Conservation (phyloP, 2,329 filamentous ascomycete species). For the Stachybotrys chartarum region DNA sequence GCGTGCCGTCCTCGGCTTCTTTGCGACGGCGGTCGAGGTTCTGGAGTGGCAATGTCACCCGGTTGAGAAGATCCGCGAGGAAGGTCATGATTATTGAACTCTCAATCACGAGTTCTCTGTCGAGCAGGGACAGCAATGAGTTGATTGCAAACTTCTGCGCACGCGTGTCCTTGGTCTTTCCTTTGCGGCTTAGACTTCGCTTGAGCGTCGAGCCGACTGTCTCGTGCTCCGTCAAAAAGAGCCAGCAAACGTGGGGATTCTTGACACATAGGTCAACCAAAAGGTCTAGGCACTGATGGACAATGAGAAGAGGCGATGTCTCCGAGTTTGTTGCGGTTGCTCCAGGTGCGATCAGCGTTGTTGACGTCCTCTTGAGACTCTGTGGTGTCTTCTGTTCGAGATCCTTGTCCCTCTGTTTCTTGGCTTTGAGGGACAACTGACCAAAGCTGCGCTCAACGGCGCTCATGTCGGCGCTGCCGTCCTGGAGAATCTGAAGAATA, state of each 20-base stretch:
- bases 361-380: constrained; percentile 66
- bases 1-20: constrained; percentile 51
- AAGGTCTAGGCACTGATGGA: constrained; percentile 87
- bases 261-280: constrained; percentile 77
- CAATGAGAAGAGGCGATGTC: constrained; percentile 87
- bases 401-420: constrained; percentile 63
- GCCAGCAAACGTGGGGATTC: constrained; percentile 79
- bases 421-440: constrained; percentile 84
- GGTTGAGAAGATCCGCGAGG: constrained; percentile 77
- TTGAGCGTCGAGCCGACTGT: constrained; percentile 66
- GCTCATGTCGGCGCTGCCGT: constrained; percentile 86
- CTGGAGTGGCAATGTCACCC: constrained; percentile 80
- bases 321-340: constrained; percentile 61
- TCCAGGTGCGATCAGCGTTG: constrained; percentile 42
- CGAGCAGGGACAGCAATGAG: constrained; percentile 76
- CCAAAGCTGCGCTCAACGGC: constrained; percentile 95
- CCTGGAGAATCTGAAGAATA: constrained; percentile 86
- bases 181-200: constrained; percentile 70
- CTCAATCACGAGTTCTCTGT: constrained; percentile 93
- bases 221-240: constrained; percentile 95
- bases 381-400: constrained; percentile 69
- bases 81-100: constrained; percentile 96
- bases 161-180: constrained; percentile 79
- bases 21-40: constrained; percentile 77
- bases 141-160: constrained; percentile 88